Percentiles rank a stretch among this genome's conserved stretches.
These are phyloP conservation scores for Scheffersomyces titani DNA, from an alignment of 1,139 yeast genomes.

Conservation along the genomic window DNA sequence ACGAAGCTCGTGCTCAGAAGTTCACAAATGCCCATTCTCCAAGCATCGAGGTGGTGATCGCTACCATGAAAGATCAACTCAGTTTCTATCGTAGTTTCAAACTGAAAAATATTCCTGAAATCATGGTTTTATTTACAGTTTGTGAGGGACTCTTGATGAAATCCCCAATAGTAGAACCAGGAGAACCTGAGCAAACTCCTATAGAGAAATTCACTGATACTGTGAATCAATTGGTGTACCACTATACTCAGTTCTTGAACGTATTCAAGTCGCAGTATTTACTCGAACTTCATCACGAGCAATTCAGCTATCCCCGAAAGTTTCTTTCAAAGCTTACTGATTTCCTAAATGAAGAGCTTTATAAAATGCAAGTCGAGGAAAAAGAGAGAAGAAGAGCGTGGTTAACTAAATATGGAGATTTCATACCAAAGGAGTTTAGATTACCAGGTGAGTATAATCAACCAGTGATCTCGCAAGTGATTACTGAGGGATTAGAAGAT, in stretches of 20 bases:
- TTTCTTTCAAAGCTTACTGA: conserved; percentile 32
- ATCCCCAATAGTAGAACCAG: conserved; percentile 3
- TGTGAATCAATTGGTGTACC: conserved; percentile 32
- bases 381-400: conserved; percentile 35
- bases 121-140: conserved; percentile 21
- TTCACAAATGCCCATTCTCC: conserved; percentile 17
- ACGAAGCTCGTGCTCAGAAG: conserved; percentile 35
- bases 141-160: conserved; percentile 14
- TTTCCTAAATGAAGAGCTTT: conserved; percentile 37
- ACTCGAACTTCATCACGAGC: conserved; percentile 42
- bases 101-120: conserved; percentile 24
- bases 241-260: conserved; percentile 36
- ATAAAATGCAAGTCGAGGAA: conserved; percentile 37
- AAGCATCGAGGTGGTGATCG: conserved; percentile 17
- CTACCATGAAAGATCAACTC: conserved; percentile 16
- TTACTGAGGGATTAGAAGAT: conserved; percentile 45
- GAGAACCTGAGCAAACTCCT: conserved; percentile 15
- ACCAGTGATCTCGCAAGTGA: conserved; percentile 43
- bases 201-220: conserved; percentile 26
- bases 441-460: conserved; percentile 42
- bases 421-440: conserved; percentile 42
- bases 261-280: conserved; percentile 41
- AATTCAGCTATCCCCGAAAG: conserved; percentile 40
- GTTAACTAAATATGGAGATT: conserved; percentile 43
- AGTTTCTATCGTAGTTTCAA: conserved; percentile 24